Conservation (phyloP, 495 filamentous ascomycete genomes). For the Aspergillus avenaceus region DNA sequence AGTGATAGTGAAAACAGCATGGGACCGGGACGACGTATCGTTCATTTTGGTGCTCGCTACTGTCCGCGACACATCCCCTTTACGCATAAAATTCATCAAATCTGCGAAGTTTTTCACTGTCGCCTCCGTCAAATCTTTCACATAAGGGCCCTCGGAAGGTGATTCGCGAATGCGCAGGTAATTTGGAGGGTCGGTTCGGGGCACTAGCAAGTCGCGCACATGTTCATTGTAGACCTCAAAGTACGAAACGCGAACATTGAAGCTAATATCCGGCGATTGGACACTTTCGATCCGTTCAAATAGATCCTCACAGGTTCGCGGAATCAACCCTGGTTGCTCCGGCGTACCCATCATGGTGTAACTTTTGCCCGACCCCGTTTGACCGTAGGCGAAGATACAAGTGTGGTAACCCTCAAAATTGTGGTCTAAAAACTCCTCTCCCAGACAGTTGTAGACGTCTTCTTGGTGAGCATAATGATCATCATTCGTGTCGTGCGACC, state of each 20-base stretch:
- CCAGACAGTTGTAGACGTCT: constrained; percentile 89
- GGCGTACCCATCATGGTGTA: constrained; percentile 99
- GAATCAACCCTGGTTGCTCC: constrained; percentile 84
- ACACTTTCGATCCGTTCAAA: constrained; percentile 91
- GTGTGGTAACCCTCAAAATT: constrained; percentile 99
- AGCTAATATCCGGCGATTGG: constrained; percentile 81
- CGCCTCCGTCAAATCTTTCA: constrained; percentile 92
- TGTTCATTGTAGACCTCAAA: constrained; percentile 99
- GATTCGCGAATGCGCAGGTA: constrained; percentile 98
- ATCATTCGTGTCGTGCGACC: constrained; percentile 77
- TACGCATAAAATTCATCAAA: constrained; percentile 84
- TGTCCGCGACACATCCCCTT: constrained; percentile 83
- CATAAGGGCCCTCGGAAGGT: constrained; percentile 92
- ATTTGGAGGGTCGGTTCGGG: constrained; percentile 68
- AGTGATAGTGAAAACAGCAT: constrained; percentile 97
- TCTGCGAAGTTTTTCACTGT: constrained; percentile 79
- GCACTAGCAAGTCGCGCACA: constrained; percentile 88
- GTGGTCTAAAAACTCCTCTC: constrained; percentile 96
- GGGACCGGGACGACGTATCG: constrained; percentile 88
- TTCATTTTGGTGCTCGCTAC: constrained; percentile 99
- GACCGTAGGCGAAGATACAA: constrained; percentile 97
- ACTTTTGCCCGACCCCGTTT: constrained; percentile 95
- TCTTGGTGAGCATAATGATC: constrained; percentile 80
- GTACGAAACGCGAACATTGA: constrained; percentile 95
- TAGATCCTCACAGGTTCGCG: constrained; percentile 92